Base-by-base conservation (phyloP, 129 eudicot species). In the Chrysanthemum seticuspe region DNA sequence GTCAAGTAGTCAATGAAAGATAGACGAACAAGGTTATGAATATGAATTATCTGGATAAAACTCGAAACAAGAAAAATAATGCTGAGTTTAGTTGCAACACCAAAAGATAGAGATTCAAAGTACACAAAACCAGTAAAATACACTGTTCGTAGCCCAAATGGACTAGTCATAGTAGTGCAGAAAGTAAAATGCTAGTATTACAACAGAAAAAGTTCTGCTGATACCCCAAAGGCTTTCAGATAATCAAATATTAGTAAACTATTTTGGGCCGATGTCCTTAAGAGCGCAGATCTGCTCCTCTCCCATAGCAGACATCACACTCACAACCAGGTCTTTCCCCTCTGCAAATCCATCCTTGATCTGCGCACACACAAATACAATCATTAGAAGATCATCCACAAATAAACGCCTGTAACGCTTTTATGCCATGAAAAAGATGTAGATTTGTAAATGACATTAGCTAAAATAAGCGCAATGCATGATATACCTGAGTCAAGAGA, bases 251-350 rank as follows among this genome's bases (percentile, higher is more conserved):
- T 53, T 1, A 15, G 8, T 15, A 8, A 36, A 65, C 54, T 65
- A 65, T 44, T 65, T 65, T 5, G 70, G 53, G 54, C 70, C 70
- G 2, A 65, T 65, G 25, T 44, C 70, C 70, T 65, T 65, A 12
- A 65, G 53, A 16, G 70, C 70, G 18, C 70, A 65, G 45, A 65
- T 65, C 70, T 65, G 70, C 70, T 65, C 87, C 47, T 65, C 70
- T 13, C 70, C 70, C 70, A 65, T 65, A n/a, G 70, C 70, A 36
- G 70, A 65, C 70, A 65, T 65, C 70, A 65, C 70, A 34, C 70
- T 65, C 53, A 65, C 70, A 3, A 65, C 70, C 54, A 65, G 54
- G 53, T 65, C 70, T 51, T 65, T 65, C 45, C 70, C 70, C 70
- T 65, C 70, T 40, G 29, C 31, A 65, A 65, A 65, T 40, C 70